Percentiles rank a stretch among this genome's conserved stretches.
Conservation (phyloP, 2,329 filamentous ascomycete species). For the Hypomyces perniciosus region DNA sequence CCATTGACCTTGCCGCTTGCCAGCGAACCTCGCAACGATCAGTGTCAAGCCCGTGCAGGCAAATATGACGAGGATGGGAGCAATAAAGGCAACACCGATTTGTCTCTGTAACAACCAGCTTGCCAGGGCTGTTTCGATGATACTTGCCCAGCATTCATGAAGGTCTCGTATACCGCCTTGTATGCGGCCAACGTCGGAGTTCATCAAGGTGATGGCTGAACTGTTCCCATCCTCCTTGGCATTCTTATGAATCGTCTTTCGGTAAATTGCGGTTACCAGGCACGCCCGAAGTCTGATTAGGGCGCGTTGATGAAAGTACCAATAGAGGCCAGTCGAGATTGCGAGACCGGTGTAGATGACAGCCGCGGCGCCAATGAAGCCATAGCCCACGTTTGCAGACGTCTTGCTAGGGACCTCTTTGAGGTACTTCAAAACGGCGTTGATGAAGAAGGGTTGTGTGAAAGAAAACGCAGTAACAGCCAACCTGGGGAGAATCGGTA, state of each 20-base stretch:
- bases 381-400: background rate
- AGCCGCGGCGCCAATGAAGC: background rate
- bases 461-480: background rate
- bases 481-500: background rate
- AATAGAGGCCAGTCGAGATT: constrained; percentile 1
- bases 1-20: constrained; percentile 29
- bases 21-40: no score
- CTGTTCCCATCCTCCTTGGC: constrained; percentile 18
- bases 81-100: constrained; percentile 22
- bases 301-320: constrained; percentile 1
- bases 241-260: constrained; percentile 3
- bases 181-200: constrained; percentile 29
- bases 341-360: constrained; percentile 4
- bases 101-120: constrained; percentile 26
- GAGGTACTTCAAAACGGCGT: background rate
- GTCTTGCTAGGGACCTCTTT: background rate
- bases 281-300: background rate
- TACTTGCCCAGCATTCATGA: constrained; percentile 25
- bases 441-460: background rate
- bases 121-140: constrained; percentile 23
- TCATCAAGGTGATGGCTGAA: constrained; percentile 27
- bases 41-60: no score
- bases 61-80: constrained; percentile 20
- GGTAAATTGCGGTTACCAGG: constrained; percentile 1
- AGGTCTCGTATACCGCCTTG: constrained; percentile 16